These are phyloP conservation scores for Dillenia turbinata DNA, from an alignment of 164 flowering plant genomes.

Conservation along the genomic window DNA sequence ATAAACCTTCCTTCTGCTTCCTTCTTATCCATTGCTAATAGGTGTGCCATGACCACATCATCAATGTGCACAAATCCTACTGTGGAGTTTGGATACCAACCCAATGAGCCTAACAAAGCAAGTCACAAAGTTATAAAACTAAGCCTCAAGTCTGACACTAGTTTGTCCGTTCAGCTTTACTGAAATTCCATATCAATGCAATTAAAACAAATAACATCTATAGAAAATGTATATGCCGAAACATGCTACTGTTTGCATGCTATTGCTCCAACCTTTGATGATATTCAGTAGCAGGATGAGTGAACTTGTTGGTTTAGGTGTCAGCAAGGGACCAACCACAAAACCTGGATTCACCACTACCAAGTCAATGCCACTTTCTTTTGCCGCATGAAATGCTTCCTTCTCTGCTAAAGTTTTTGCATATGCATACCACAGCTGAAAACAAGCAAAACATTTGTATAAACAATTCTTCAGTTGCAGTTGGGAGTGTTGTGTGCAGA, in stretches of 20 bases:
- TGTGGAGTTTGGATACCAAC: constrained; percentile 44
- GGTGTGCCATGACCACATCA: constrained; percentile 77
- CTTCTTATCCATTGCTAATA: constrained; percentile 62
- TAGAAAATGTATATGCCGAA: too few relatives aligned
- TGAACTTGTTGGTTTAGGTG: constrained; percentile 37
- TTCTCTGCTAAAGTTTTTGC: constrained; percentile 80
- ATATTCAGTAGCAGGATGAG: constrained; percentile 75
- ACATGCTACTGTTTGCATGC: too few relatives aligned
- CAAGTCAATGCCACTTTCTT: constrained; percentile 59
- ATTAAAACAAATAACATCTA: too few relatives aligned
- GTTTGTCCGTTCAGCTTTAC: too few relatives aligned
- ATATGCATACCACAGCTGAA: constrained; percentile 71
- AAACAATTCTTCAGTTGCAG: neutral
- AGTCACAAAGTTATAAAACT: too few relatives aligned
- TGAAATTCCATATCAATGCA: too few relatives aligned
- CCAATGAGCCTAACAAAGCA: constrained; percentile 32
- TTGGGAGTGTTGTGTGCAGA: neutral
- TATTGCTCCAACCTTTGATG: constrained; percentile 42
- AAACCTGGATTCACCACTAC: constrained; percentile 78
- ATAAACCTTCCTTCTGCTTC: constrained; percentile 70
- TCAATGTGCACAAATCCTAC: constrained; percentile 96
- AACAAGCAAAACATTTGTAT: neutral
- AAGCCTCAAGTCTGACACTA: too few relatives aligned
- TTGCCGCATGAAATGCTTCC: constrained; percentile 82
- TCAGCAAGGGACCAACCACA: constrained; percentile 76